Evolutionary conservation across 164 flowering plant genomes (phyloP), one percentile per base, ranked within the genome.

Genomic region (Chimonanthus salicifolius): DNA sequence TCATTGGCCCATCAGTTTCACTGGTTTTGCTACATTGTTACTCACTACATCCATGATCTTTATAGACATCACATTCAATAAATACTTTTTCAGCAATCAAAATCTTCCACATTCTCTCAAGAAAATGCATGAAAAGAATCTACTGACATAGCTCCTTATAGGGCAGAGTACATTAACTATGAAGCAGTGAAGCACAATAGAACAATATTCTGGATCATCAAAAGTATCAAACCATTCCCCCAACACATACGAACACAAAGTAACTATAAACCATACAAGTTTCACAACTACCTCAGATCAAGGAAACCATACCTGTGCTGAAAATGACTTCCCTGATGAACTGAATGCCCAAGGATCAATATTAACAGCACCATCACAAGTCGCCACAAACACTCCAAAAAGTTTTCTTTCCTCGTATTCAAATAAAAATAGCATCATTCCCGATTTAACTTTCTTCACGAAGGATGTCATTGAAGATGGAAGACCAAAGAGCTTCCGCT

Each of bases 341-440:
- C 47, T 71, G 73, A 74, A 90, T 18, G 89, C 92, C 71, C 78
- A 15, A 9, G 90, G 88, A n/a, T 77, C 81, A 77, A 90, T 90
- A 79, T 89, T 81, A 67, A 86, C 51, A 51, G 82, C 87, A 76
- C 94, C 97, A 84, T 90, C 88, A 21, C 85, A 86, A 21, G 73
- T 44, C 63, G 92, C 94, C 78, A 79, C 79, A 80, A 78, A 90
- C 5, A 90, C 93, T 7, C 94, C 97, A 85, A 82, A 85, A 8
- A 92, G 87, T 64, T 82, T 70, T 78, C 91, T 81, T 70, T 74
- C 83, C 79, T 88, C 94, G 68, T 74, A 83, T 70, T 92, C 93
- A 82, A 87, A 92, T 16, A 92, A 76, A 83, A 92, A 92, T 58
- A 92, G 74, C n/a, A 86, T 45, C 94, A 86, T 92, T 54, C 94